phyloP scores from a whole-genome alignment of 2,329 filamentous ascomycete genomes.

The Teratosphaeria viscida region DNA sequence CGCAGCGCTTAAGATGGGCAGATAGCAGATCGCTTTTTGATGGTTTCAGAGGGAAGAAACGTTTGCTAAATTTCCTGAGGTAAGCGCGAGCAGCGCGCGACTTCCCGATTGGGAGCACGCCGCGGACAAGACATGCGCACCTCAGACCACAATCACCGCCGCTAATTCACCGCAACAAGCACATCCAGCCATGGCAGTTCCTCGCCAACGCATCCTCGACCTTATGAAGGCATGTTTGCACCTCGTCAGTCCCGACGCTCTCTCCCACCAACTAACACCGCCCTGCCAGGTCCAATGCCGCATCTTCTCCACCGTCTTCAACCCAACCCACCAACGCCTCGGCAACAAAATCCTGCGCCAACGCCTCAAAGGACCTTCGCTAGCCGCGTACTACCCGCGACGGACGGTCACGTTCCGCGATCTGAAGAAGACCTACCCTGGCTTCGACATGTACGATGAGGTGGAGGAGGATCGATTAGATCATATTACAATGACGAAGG shows the following conservation, averaged over 20 bases:
- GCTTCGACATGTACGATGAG: slow-evolving; percentile 61
- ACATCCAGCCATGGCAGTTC: slow-evolving; percentile 38
- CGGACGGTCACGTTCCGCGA: slow-evolving; percentile 62
- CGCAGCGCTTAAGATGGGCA: background rate
- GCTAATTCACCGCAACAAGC: background rate
- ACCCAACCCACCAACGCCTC: slow-evolving; percentile 68
- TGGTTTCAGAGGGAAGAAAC: background rate
- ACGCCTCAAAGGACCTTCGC: slow-evolving; percentile 68
- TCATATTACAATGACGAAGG: slow-evolving; percentile 51
- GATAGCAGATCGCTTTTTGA: background rate
- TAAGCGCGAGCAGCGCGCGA: background rate
- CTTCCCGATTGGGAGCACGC: background rate
- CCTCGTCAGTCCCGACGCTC: background rate
- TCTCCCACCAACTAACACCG: background rate
- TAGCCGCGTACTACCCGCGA: slow-evolving; percentile 82
- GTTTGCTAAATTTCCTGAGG: background rate
- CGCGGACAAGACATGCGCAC: background rate
- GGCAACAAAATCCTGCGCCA: slow-evolving; percentile 91
- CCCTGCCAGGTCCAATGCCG: slow-evolving; percentile 66
- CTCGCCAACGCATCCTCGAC: slow-evolving; percentile 47
- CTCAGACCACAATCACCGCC: background rate
- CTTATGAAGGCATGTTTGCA: slow-evolving; percentile 59
- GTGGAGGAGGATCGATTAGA: slow-evolving; percentile 70
- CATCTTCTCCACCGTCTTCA: slow-evolving; percentile 85
- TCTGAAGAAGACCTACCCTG: slow-evolving; percentile 59